A percentile compares a stretch with the other conserved stretches of the same genome.
Evolutionary conservation across 805 yeast species (phyloP).

Genomic region (Ogataea pini): DNA sequence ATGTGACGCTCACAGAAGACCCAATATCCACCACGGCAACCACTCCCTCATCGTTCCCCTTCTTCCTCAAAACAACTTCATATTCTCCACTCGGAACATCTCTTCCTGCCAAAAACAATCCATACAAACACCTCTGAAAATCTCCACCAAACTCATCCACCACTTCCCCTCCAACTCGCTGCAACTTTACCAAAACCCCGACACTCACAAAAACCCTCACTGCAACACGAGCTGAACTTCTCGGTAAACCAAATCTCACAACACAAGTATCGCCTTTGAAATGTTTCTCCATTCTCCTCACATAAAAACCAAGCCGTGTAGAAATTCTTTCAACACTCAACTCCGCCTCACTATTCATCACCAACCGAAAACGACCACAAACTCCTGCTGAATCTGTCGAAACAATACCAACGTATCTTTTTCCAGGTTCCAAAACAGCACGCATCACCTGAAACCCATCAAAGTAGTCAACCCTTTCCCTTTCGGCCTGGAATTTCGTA

Average conservation of each 20-base stretch:
- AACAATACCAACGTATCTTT: slow-evolving; percentile 45
- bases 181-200: background rate
- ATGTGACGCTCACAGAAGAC: background rate
- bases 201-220: background rate
- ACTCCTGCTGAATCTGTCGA: slow-evolving; percentile 45
- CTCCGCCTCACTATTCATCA: slow-evolving; percentile 27
- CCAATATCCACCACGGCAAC: background rate
- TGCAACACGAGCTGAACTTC: background rate
- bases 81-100: background rate
- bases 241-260: slow-evolving; percentile 9
- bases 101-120: background rate
- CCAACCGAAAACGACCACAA: slow-evolving; percentile 34
- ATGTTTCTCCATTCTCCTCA: background rate
- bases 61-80: background rate
- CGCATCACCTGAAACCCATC: slow-evolving; percentile 26
- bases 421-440: slow-evolving; percentile 33
- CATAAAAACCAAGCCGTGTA: slow-evolving; percentile 16
- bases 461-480: slow-evolving; percentile 26
- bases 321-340: slow-evolving; percentile 12
- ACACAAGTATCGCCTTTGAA: background rate
- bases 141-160: background rate
- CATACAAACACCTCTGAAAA: background rate
- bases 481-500: slow-evolving; percentile 23
- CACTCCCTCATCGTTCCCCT: background rate
- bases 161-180: background rate